Evolutionary conservation across 2,329 filamentous ascomycete species (phyloP).

Genomic region (Aureobasidium melanogenum): DNA sequence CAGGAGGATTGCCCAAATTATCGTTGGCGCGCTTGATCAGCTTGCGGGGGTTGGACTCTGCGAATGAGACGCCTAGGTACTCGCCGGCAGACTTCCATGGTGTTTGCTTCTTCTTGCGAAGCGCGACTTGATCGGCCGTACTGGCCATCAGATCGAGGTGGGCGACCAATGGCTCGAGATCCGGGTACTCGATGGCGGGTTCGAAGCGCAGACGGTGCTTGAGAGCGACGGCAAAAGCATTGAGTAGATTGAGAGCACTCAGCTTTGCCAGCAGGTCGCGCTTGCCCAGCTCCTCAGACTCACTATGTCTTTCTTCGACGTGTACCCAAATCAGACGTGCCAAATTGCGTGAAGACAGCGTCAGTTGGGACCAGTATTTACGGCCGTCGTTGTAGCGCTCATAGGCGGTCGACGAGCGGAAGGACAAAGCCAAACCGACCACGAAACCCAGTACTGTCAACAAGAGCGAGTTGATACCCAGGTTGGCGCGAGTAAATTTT

Average conservation of each 20-base stretch:
- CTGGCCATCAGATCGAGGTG: slow-evolving; percentile 69
- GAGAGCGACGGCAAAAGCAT: slow-evolving; percentile 66
- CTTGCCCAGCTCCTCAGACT: slow-evolving; percentile 42
- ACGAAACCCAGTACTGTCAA: slow-evolving; percentile 75
- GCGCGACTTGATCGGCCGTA: slow-evolving; percentile 37
- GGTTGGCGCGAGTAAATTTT: slow-evolving; percentile 32
- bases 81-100: slow-evolving; percentile 41
- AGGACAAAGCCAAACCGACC: slow-evolving; percentile 68
- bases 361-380: slow-evolving; percentile 55
- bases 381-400: slow-evolving; percentile 53
- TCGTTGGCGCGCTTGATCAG: slow-evolving; percentile 61
- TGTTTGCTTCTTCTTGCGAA: slow-evolving; percentile 25
- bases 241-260: slow-evolving; percentile 66
- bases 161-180: slow-evolving; percentile 59
- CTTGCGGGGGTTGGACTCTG: slow-evolving; percentile 69
- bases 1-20: slow-evolving; percentile 72
- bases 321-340: slow-evolving; percentile 78
- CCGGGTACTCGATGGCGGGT: slow-evolving; percentile 67
- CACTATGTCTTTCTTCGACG: slow-evolving; percentile 49
- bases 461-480: slow-evolving; percentile 57
- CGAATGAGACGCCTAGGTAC: slow-evolving; percentile 68
- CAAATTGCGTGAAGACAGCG: slow-evolving; percentile 47
- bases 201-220: slow-evolving; percentile 82
- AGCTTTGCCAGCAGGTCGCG: slow-evolving; percentile 62
- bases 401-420: slow-evolving; percentile 68